Percentiles rank a stretch among this genome's conserved stretches.
These are phyloP conservation scores for Xylaria castorea DNA, from an alignment of 495 filamentous ascomycete species.

Conservation along the genomic window DNA sequence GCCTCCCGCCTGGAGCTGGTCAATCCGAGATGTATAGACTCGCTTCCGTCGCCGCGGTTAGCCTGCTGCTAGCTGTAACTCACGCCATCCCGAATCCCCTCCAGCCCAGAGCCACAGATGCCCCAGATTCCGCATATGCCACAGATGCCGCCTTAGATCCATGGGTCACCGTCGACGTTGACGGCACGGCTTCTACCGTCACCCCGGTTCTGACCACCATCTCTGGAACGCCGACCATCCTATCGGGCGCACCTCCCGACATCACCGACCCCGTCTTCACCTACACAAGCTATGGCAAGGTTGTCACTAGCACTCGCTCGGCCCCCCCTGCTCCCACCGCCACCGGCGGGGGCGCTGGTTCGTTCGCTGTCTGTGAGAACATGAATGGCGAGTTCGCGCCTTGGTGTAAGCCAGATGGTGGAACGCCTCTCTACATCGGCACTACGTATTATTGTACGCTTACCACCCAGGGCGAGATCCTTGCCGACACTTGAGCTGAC, in stretches of 20 bases:
- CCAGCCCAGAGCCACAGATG: conserved; percentile 35
- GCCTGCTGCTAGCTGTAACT: conserved; percentile 13
- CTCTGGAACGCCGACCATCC: conserved; percentile 45
- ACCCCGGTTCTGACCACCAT: conserved; percentile 50
- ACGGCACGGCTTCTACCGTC: conserved; percentile 45
- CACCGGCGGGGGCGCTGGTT: conserved; percentile 39
- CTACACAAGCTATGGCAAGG: conserved; percentile 38
- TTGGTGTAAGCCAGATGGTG: conserved; percentile 48
- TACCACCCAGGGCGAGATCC: neutral
- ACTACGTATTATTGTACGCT: conserved; percentile 49
- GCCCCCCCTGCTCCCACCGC: conserved; percentile 42
- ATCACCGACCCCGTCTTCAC: conserved; percentile 51
- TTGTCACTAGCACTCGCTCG: conserved; percentile 41
- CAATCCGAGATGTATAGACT: conserved; percentile 6
- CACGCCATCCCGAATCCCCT: conserved; percentile 28
- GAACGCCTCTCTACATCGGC: conserved; percentile 42
- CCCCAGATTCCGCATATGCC: conserved; percentile 13
- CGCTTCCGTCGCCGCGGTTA: conserved; percentile 12
- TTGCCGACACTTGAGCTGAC: conserved; percentile 20
- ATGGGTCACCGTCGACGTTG: conserved; percentile 52
- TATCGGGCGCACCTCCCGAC: conserved; percentile 48
- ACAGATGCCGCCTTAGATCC: conserved; percentile 35
- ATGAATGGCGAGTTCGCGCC: conserved; percentile 45
- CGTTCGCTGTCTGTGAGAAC: conserved; percentile 49
- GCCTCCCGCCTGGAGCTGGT: neutral